Evolutionary conservation across 345 rosid genomes (phyloP).

Genomic region (Aquilaria sinensis): DNA sequence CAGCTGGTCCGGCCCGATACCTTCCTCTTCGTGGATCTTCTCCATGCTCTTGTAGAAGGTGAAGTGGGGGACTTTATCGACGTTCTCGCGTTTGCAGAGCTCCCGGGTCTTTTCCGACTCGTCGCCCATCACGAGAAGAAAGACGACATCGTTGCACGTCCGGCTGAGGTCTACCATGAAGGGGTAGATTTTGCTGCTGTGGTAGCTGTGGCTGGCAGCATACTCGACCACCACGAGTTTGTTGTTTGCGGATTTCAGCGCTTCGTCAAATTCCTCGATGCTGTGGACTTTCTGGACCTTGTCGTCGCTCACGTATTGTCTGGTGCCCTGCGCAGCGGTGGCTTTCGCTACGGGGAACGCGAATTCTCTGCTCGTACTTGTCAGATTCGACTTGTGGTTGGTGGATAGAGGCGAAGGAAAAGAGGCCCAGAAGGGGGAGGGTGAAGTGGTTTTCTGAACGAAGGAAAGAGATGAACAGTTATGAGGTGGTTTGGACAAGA

Average conservation of each 20-base stretch:
- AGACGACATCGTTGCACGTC: constrained; percentile 74
- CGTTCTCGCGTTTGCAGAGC: constrained; percentile 73
- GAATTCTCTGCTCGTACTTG: background rate
- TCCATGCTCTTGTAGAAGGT: constrained; percentile 87
- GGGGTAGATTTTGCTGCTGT: constrained; percentile 66
- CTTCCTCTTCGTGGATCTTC: constrained; percentile 91
- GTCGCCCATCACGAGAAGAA: constrained; percentile 79
- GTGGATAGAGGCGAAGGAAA: constrained; percentile 8
- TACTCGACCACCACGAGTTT: constrained; percentile 81
- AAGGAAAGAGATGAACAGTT: constrained; percentile 16
- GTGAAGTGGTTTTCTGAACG: constrained; percentile 14
- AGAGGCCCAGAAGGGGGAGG: constrained; percentile 20
- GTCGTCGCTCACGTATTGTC: constrained; percentile 40
- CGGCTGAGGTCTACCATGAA: constrained; percentile 83
- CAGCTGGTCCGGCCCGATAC: constrained; percentile 71
- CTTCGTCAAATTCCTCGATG: constrained; percentile 69
- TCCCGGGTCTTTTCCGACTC: constrained; percentile 72
- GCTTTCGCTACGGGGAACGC: constrained; percentile 24
- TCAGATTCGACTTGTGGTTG: constrained; percentile 3
- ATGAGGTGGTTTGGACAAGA: constrained; percentile 39
- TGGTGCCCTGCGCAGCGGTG: constrained; percentile 40
- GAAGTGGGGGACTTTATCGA: constrained; percentile 77
- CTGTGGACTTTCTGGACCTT: constrained; percentile 60
- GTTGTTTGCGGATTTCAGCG: constrained; percentile 50
- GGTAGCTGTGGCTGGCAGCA: constrained; percentile 43